These are phyloP conservation scores for Podaxis sp. DNA, from an alignment of 768 basidiomycete species.

Conservation along the genomic window DNA sequence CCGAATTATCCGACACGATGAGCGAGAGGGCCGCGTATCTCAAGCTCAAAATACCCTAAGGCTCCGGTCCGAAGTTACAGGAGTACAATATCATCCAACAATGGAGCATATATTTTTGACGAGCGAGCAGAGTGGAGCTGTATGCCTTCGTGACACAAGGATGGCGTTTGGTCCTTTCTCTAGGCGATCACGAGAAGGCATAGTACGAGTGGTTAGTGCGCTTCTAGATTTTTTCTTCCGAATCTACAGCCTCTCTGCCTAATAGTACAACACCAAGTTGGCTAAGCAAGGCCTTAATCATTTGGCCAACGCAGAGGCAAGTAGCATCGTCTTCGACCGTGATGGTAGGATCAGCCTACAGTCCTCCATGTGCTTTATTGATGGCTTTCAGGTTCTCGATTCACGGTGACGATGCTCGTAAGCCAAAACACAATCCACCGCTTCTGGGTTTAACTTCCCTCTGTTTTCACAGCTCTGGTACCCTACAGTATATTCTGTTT, in stretches of 20 bases:
- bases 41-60: slow-evolving; percentile 50
- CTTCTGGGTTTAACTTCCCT: slow-evolving; percentile 14
- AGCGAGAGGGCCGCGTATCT: slow-evolving; percentile 31
- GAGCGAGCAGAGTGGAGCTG: slow-evolving; percentile 51
- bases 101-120: slow-evolving; percentile 69
- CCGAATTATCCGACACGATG: slow-evolving; percentile 57
- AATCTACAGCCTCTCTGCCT: not conserved
- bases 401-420: slow-evolving; percentile 69
- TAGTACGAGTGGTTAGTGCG: slow-evolving; percentile 46
- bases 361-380: not conserved
- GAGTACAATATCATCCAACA: slow-evolving; percentile 61
- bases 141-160: slow-evolving; percentile 64
- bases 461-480: slow-evolving; percentile 46
- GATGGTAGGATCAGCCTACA: slow-evolving; percentile 40
- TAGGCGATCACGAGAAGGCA: slow-evolving; percentile 42
- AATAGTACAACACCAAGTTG: slow-evolving; percentile 38
- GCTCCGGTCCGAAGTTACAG: slow-evolving; percentile 52
- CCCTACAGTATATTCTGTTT: slow-evolving; percentile 66
- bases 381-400: slow-evolving; percentile 43
- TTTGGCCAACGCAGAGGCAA: slow-evolving; percentile 60
- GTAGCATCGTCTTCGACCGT: slow-evolving; percentile 64
- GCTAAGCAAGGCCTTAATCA: slow-evolving; percentile 33
- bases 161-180: slow-evolving; percentile 65
- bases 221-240: not conserved
- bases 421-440: slow-evolving; percentile 14